Evolutionary conservation across 768 basidiomycete genomes (phyloP).

Genomic region (Kwoniella heveanensis): DNA sequence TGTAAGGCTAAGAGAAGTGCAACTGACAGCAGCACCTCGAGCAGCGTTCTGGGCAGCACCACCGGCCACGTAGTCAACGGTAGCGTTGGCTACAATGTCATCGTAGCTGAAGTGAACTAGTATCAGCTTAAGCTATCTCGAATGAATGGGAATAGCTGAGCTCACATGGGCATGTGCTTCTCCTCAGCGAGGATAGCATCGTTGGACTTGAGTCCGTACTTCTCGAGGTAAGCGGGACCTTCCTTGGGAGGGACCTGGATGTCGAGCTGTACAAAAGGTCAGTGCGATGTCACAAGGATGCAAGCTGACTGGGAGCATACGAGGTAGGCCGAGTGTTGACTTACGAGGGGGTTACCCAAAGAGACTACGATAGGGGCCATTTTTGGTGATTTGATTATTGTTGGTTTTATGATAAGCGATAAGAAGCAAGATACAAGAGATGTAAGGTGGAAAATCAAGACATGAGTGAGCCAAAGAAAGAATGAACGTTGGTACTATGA

Average conservation of each 20-base stretch:
- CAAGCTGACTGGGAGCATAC: too few relatives aligned
- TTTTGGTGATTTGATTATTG: conserved; percentile 10
- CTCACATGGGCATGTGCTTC: conserved; percentile 83
- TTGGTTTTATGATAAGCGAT: conserved; percentile 6
- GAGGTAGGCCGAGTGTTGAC: conserved; percentile 15
- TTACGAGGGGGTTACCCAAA: conserved; percentile 90
- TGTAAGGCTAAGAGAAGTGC: background rate
- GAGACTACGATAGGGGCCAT: conserved; percentile 68
- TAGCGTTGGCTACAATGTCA: conserved; percentile 72
- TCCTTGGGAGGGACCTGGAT: conserved; percentile 75
- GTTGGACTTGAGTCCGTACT: conserved; percentile 88
- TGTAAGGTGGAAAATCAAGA: background rate
- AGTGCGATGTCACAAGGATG: too few relatives aligned
- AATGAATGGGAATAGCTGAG: conserved; percentile 12
- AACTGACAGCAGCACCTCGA: conserved; percentile 86
- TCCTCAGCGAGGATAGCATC: conserved; percentile 93
- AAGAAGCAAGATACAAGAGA: too few relatives aligned
- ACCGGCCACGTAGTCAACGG: conserved; percentile 89
- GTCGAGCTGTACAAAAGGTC: conserved; percentile 60
- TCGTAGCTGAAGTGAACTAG: conserved; percentile 69
- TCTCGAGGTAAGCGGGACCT: conserved; percentile 79
- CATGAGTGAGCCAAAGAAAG: background rate
- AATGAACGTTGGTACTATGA: conserved; percentile 4
- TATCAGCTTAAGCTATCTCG: background rate
- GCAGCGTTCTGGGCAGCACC: conserved; percentile 97